Base-by-base conservation (phyloP, 2,329 filamentous ascomycete species). In the Pseudogymnoascus sp. region DNA sequence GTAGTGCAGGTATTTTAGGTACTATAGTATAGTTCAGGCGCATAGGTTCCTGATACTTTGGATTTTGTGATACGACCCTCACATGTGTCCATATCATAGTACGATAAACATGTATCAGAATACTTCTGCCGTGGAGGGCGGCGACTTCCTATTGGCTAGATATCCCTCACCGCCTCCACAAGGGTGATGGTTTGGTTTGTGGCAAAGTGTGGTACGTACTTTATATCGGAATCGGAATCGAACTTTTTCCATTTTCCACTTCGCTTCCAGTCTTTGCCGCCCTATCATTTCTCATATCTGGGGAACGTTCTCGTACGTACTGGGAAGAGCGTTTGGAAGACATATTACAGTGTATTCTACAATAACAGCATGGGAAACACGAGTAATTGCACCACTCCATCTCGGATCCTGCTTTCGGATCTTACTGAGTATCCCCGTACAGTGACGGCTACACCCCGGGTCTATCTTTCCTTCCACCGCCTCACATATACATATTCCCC, bases 251-350 rank as follows among this genome's bases (percentile, higher is more conserved):
- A 33, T 33, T 17, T 55, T 29, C 12, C 10, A 21, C 39, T 12
- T 31, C 44, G 25, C 48, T 55, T 33, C 48, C 48, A 51, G n/a
- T 55, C 9, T 21, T 21, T 55, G 48, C 48, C 48, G 48, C 48
- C 48, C 48, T 55, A 55, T 55, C 48, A 55, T 55, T 55, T 55
- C 48, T 55, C 48, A 55, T 55, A 55, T 55, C 48, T 55, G 48
- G 48, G 48, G 29, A 55, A 55, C 48, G 48, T 55, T 55, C 48
- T 55, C 27, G 48, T 33, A 17, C 27, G 48, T 33, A 17, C 48
- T 55, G 48, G 48, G 48, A 15, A 55, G 33, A 27, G 48, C 33
- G 31, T 29, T 55, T n/a, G 48, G 17, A 17, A n/a, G 25, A 6
- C 15, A 15, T 41, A 9, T 41, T 17, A 13, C 38, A n/a, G 42